Evolutionary conservation across 306 rosid genomes (phyloP), one percentile per base, ranked within the genome.

Genomic region (Rosa lucieae): DNA sequence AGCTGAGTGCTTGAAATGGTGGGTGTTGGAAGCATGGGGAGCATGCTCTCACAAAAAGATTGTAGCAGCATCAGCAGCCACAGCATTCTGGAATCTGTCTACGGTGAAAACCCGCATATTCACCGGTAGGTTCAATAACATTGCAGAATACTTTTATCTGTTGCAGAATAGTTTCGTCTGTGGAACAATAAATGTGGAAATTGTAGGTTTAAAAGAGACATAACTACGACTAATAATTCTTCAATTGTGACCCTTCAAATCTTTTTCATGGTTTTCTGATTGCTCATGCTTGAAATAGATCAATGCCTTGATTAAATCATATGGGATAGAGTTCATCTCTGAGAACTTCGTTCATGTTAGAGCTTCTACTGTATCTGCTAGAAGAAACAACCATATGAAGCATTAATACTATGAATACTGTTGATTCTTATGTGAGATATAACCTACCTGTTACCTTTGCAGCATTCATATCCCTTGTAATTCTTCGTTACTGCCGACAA

Each of bases 61-160:
- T 66, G 91, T 86, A 43, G 83, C 85, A 56, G 89, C 84, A 72
- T 87, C 88, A 26, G 85, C 73, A 71, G 79, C 86, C 74, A 82
- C 88, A 53, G 87, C 87, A 52, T 93, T 91, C 84, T 95, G 94
- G 98, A 95, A 95, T 83, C 86, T 93, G 51, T 93, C 98, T 21
- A 59, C 92, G 6, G 37, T 84, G 11, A 93, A 89, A 78, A 91
- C 96, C 73, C 89, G 91, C 63, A 83, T 95, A 73, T 90, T 91
- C 81, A 87, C 97, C 10, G 92, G 98, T 92, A 84, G 79, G 15
- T 72, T 44, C 20, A 17, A 15, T 18, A 2, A 61, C 72, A 74
- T 47, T 55, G 63, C 70, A 18, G 55, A 6, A 8, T 20, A 14
- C n/a, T 67, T 15, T 21, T 6, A 3, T 21, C 46, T 6, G 14